A percentile compares a stretch with the other conserved stretches of the same genome.
These are phyloP conservation scores for Blepharisma stoltei DNA, from an alignment of 73 alveolate species.

Conservation along the genomic window DNA sequence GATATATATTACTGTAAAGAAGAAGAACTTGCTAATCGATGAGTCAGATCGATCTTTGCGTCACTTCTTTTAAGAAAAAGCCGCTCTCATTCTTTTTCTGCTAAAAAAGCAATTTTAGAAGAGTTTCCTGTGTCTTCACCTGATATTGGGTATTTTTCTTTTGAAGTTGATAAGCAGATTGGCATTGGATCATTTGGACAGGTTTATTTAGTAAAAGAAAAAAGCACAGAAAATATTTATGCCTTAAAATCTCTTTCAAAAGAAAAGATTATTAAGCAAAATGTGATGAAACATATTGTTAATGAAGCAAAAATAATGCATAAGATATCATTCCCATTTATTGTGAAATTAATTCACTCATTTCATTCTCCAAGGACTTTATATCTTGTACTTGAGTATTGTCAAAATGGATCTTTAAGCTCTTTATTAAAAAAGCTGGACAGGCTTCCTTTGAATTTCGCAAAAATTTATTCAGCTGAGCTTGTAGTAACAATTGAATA, in stretches of 20 bases:
- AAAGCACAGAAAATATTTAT: constrained; percentile 53
- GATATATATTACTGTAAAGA: no score
- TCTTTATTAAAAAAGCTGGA: constrained; percentile 43
- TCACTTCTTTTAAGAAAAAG: no score
- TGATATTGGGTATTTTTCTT: not conserved
- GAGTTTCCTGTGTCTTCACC: no score
- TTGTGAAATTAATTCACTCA: constrained; percentile 50
- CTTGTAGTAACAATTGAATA: constrained; percentile 63
- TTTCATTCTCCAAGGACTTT: constrained; percentile 66
- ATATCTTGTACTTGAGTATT: constrained; percentile 73
- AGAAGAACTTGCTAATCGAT: no score
- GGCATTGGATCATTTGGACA: constrained; percentile 88
- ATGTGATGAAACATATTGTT: constrained; percentile 60
- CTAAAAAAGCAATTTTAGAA: no score
- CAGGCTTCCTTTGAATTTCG: constrained; percentile 49
- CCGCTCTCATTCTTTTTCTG: no score
- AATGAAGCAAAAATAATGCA: constrained; percentile 61
- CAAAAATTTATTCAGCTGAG: constrained; percentile 57
- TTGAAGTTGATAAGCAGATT: constrained; percentile 52
- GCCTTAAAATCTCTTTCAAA: constrained; percentile 85
- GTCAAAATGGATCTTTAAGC: constrained; percentile 71
- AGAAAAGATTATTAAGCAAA: constrained; percentile 59
- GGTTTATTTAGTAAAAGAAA: constrained; percentile 69
- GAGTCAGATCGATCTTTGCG: no score
- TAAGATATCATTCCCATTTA: constrained; percentile 54